Percentiles rank a stretch among this genome's conserved stretches.
Evolutionary conservation across 345 rosid genomes (phyloP).

Genomic region (Anastatica hierochuntica): DNA sequence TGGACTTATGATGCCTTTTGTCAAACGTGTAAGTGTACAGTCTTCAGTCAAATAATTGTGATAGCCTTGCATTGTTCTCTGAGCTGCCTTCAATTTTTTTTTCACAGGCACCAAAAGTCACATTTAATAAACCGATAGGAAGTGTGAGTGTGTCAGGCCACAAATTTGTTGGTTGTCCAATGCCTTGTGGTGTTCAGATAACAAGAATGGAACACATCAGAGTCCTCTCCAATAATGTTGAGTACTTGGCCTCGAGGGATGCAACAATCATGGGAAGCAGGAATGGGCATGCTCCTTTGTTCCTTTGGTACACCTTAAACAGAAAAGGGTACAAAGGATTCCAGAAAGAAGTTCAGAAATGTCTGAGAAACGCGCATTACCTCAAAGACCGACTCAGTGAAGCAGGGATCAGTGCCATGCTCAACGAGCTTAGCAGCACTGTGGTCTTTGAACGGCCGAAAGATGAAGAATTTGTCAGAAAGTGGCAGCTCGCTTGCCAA

Average conservation of each 20-base stretch:
- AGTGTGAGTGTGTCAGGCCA: conserved; percentile 95
- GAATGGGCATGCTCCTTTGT: conserved; percentile 91
- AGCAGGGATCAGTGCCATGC: conserved; percentile 81
- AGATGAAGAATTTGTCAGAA: conserved; percentile 80
- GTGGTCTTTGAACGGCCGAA: conserved; percentile 86
- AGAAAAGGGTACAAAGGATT: conserved; percentile 86
- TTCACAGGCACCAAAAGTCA: conserved; percentile 79
- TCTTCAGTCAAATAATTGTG: too few species aligned
- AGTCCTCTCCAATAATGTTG: conserved; percentile 72
- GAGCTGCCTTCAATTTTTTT: too few species aligned
- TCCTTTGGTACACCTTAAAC: conserved; percentile 92
- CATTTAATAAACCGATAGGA: conserved; percentile 85
- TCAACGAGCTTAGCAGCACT: conserved; percentile 89
- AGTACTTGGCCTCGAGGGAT: conserved; percentile 90
- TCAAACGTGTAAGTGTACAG: conserved; percentile 54
- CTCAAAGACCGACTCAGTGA: conserved; percentile 52
- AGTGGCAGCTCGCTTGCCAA: conserved; percentile 95
- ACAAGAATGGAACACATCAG: conserved; percentile 79
- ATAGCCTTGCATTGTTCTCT: too few species aligned
- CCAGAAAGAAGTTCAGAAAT: conserved; percentile 92
- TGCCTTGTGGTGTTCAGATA: conserved; percentile 97
- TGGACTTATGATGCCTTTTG: conserved; percentile 99
- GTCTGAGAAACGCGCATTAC: conserved; percentile 85
- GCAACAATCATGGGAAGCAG: conserved; percentile 99
- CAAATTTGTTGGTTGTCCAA: conserved; percentile 93